These are phyloP conservation scores for Ceratobasidium papillatum DNA, from an alignment of 1,284 basidiomycete species.

Conservation along the genomic window DNA sequence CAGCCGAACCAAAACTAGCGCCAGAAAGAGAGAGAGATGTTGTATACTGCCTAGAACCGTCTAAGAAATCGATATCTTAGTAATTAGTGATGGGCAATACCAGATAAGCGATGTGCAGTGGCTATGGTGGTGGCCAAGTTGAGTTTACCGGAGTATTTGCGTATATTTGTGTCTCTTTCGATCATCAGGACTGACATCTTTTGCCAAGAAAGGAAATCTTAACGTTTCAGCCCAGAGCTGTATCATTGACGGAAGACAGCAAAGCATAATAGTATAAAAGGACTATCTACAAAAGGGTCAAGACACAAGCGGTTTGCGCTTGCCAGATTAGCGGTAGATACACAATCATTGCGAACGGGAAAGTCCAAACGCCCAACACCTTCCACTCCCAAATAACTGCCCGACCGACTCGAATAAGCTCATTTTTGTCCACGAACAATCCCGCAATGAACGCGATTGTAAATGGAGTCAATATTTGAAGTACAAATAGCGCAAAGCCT, in stretches of 20 bases:
- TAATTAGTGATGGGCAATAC: background rate
- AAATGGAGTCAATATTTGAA: slow-evolving; percentile 24
- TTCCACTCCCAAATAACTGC: slow-evolving; percentile 45
- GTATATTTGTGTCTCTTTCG: background rate
- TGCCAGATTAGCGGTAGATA: slow-evolving; percentile 43
- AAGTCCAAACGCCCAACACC: slow-evolving; percentile 44
- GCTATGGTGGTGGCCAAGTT: slow-evolving; percentile 22
- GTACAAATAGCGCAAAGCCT: background rate
- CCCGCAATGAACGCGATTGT: slow-evolving; percentile 6
- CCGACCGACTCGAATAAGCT: slow-evolving; percentile 23
- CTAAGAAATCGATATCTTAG: background rate
- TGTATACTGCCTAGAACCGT: background rate
- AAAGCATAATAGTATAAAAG: background rate
- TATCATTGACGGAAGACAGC: background rate
- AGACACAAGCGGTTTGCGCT: slow-evolving; percentile 37
- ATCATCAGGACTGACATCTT: background rate
- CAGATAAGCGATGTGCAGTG: background rate
- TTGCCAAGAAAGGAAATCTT: background rate
- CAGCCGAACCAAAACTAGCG: background rate
- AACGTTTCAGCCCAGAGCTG: background rate
- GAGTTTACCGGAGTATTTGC: slow-evolving; percentile 5
- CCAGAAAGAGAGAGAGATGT: background rate
- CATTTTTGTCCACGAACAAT: background rate
- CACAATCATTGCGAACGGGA: slow-evolving; percentile 43
- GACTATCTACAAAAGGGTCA: slow-evolving; percentile 8